These are phyloP conservation scores for Fistulinella cinereoalba DNA, from an alignment of 1,284 basidiomycete genomes.

Conservation along the genomic window DNA sequence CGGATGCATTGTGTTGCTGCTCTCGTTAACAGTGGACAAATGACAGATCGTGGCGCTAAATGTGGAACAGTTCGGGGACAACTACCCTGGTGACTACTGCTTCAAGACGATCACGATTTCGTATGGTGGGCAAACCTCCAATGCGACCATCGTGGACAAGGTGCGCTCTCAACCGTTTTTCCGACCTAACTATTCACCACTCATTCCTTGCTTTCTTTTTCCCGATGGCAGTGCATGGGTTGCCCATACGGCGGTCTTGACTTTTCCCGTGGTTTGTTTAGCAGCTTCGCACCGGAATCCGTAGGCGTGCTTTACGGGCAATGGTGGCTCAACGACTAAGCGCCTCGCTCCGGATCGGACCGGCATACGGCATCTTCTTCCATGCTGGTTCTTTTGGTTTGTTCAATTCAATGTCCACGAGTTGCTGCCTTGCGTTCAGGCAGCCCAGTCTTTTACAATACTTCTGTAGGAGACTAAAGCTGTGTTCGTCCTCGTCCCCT, in stretches of 20 bases:
- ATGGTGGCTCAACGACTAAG: constrained; percentile 55
- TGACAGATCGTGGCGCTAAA: constrained; percentile 46
- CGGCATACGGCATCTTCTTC: constrained; percentile 55
- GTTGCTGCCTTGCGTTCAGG: no score
- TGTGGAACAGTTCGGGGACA: constrained; percentile 47
- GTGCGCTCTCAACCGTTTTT: no score
- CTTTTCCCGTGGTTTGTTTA: constrained; percentile 74
- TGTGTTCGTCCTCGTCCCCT: background rate
- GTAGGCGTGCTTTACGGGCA: constrained; percentile 55
- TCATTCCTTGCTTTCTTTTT: no score
- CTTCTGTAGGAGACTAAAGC: background rate
- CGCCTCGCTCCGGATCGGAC: no score
- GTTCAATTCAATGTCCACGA: background rate
- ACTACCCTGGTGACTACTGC: constrained; percentile 63
- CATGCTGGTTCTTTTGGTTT: constrained; percentile 52
- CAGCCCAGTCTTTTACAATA: background rate
- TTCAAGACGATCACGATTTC: constrained; percentile 62
- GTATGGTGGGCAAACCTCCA: constrained; percentile 58
- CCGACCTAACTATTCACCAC: no score
- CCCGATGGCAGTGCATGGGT: constrained; percentile 67
- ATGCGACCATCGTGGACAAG: constrained; percentile 66
- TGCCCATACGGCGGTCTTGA: constrained; percentile 77
- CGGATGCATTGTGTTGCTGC: background rate
- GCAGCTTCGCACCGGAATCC: constrained; percentile 46
- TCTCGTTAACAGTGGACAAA: constrained; percentile 9